Conservation (phyloP, 2,329 filamentous ascomycete genomes). For the Neofusicoccum laricinum region DNA sequence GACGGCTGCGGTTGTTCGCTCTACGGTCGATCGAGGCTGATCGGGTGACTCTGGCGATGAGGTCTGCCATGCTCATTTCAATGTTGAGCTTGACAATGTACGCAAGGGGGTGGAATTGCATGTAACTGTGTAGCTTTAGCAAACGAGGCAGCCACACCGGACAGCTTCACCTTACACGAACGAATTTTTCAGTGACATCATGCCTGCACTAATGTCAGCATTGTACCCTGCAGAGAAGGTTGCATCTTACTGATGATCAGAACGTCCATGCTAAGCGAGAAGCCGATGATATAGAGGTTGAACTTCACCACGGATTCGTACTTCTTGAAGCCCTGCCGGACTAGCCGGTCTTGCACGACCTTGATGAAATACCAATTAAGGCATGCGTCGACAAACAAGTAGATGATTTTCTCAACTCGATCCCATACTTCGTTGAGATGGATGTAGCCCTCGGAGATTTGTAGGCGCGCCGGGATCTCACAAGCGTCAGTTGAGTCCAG, state of each 20-base stretch:
- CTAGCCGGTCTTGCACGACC: slow-evolving; percentile 25
- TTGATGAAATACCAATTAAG: slow-evolving; percentile 29
- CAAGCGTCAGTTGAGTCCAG: too few species aligned
- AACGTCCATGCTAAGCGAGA: slow-evolving; percentile 28
- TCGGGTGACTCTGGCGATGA: slow-evolving; percentile 28
- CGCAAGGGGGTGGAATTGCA: slow-evolving; percentile 42
- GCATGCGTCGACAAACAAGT: slow-evolving; percentile 23
- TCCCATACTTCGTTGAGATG: slow-evolving; percentile 21
- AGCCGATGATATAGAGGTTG: slow-evolving; percentile 26
- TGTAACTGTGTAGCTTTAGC: slow-evolving; percentile 17
- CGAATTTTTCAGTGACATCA: slow-evolving; percentile 15
- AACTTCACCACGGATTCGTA: slow-evolving; percentile 28
- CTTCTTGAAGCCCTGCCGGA: slow-evolving; percentile 26
- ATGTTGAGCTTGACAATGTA: slow-evolving; percentile 47
- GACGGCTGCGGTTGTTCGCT: neutral
- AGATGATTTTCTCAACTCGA: slow-evolving; percentile 25
- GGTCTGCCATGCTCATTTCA: slow-evolving; percentile 44
- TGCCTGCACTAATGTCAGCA: neutral
- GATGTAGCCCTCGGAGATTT: slow-evolving; percentile 24
- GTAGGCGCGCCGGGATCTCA: slow-evolving; percentile 25
- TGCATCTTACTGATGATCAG: slow-evolving; percentile 3
- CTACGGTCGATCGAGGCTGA: neutral
- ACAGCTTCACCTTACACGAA: neutral
- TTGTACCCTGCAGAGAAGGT: neutral
- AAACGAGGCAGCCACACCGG: too few species aligned